These are phyloP conservation scores for Fusarium heterosporum DNA, from an alignment of 2,329 filamentous ascomycete genomes.

Conservation along the genomic window DNA sequence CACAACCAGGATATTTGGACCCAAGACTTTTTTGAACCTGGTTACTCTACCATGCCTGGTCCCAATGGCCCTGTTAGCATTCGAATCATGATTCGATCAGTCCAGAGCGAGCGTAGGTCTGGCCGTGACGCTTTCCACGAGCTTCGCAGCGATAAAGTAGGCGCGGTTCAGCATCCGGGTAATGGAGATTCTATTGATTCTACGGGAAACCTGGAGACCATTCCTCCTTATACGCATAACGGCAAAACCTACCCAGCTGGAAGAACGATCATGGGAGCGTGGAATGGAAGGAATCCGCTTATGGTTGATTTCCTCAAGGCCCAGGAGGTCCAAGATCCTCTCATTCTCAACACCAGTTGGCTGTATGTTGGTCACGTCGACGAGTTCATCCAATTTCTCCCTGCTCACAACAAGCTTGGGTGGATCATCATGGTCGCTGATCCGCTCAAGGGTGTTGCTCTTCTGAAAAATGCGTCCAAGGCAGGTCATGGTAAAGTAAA, in stretches of 20 bases:
- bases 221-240: conserved; percentile 49
- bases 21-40: conserved; percentile 56
- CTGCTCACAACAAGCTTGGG: conserved; percentile 40
- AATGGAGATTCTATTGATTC: conserved; percentile 38
- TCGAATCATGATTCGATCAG: conserved; percentile 50
- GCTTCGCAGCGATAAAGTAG: conserved; percentile 45
- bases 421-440: conserved; percentile 45
- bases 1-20: conserved; percentile 47
- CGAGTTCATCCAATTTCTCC: conserved; percentile 49
- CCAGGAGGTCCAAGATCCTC: conserved; percentile 52
- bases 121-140: conserved; percentile 50
- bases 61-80: conserved; percentile 49
- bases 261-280: conserved; percentile 38
- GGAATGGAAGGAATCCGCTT: conserved; percentile 17
- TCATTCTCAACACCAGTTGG: conserved; percentile 50
- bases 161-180: conserved; percentile 47
- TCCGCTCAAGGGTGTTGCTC: conserved; percentile 31
- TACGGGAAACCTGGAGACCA: conserved; percentile 53
- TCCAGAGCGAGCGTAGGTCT: conserved; percentile 44
- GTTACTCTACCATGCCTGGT: conserved; percentile 55
- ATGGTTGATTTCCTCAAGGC: conserved; percentile 49
- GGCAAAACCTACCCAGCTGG: conserved; percentile 39
- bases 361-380: conserved; percentile 47
- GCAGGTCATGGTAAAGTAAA: conserved; percentile 31
- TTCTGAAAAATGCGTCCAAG: conserved; percentile 33